phyloP scores from a whole-genome alignment of 2,329 filamentous ascomycete species.

The Pleomassaria siparia region DNA sequence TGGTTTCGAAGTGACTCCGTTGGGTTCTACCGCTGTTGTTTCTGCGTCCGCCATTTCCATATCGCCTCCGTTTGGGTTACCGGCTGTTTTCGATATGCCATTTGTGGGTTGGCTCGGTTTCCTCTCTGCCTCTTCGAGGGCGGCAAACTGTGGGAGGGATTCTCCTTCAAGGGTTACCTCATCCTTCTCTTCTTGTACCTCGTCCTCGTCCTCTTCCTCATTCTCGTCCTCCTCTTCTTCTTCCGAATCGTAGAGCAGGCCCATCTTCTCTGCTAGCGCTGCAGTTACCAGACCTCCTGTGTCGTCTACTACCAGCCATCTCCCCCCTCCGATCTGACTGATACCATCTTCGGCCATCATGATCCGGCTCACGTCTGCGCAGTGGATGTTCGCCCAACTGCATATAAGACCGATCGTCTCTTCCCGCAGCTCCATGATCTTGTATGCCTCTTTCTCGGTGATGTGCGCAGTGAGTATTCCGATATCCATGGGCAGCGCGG shows the following conservation, averaged over 20 bases:
- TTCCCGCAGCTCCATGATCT: conserved; percentile 82
- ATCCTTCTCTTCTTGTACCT: background rate
- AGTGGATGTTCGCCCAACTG: conserved; percentile 90
- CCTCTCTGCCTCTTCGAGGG: conserved; percentile 3
- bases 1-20: conserved; percentile 4
- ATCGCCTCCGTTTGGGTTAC: conserved; percentile 13
- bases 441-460: conserved; percentile 76
- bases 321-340: conserved; percentile 51
- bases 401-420: conserved; percentile 80
- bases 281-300: conserved; percentile 81
- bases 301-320: conserved; percentile 85
- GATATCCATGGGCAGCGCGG: conserved; percentile 80
- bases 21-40: conserved; percentile 6
- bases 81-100: background rate
- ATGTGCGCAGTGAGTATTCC: conserved; percentile 74
- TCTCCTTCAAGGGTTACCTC: background rate
- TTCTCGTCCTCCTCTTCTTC: conserved; percentile 36
- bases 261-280: conserved; percentile 86
- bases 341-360: conserved; percentile 32
- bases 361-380: conserved; percentile 51
- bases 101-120: conserved; percentile 1
- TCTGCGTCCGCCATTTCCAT: conserved; percentile 21
- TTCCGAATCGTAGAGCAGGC: conserved; percentile 64
- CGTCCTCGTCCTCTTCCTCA: conserved; percentile 20
- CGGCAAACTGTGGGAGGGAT: conserved; percentile 3